A percentile compares a stretch with the other conserved stretches of the same genome.
These are phyloP conservation scores for Zygosaccharomyces siamensis DNA, from an alignment of 805 yeast genomes.

Conservation along the genomic window DNA sequence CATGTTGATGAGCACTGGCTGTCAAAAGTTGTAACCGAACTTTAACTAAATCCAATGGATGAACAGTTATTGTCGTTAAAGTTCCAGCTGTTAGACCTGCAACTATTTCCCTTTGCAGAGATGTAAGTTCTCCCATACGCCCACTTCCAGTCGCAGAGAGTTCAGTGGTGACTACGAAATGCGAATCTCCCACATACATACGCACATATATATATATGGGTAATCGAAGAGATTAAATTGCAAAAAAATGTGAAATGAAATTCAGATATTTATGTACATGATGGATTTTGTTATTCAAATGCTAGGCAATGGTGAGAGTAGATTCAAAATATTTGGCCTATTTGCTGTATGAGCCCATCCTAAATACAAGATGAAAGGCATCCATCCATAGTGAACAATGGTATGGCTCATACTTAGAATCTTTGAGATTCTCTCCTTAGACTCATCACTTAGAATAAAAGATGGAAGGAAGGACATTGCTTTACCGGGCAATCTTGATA, in stretches of 20 bases:
- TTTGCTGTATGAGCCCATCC: conserved; percentile 81
- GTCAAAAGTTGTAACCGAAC: conserved; percentile 67
- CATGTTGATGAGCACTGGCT: conserved; percentile 25
- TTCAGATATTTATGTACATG: conserved; percentile 3
- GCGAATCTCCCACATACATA: background rate
- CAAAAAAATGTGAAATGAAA: background rate
- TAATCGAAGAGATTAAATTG: background rate
- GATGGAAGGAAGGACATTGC: conserved; percentile 34
- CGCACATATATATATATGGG: background rate
- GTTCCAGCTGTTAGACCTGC: conserved; percentile 82
- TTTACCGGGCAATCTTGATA: background rate
- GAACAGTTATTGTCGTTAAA: conserved; percentile 71
- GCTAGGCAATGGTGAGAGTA: conserved; percentile 38
- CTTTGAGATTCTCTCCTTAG: conserved; percentile 80
- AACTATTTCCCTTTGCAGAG: conserved; percentile 48
- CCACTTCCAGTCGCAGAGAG: background rate
- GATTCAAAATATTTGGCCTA: conserved; percentile 69
- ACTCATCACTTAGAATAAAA: conserved; percentile 37
- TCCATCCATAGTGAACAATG: conserved; percentile 93
- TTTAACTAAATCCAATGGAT: conserved; percentile 85
- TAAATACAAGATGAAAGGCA: conserved; percentile 88
- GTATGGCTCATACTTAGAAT: conserved; percentile 79
- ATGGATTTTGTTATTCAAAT: conserved; percentile 17
- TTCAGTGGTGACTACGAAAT: background rate
- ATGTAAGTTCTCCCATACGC: conserved; percentile 10